These are phyloP conservation scores for Gonapodya prolifera DNA, from an alignment of 192 early-diverging fungal genomes.

Conservation along the genomic window DNA sequence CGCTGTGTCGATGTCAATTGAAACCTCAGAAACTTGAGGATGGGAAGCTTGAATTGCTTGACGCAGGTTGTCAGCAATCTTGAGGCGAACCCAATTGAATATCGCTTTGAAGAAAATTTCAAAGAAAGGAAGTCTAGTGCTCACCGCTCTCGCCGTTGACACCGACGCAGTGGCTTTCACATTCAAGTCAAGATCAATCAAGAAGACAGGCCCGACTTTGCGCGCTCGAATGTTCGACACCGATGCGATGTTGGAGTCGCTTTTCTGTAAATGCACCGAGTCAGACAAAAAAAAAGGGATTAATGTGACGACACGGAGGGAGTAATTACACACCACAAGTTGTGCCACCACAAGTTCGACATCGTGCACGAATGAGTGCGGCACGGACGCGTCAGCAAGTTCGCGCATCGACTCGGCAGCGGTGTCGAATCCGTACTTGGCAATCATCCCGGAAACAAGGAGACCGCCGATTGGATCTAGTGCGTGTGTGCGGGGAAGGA, in stretches of 20 bases:
- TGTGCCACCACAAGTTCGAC: neutral
- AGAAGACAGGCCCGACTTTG: neutral
- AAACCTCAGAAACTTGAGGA: neutral
- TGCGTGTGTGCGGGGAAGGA: neutral
- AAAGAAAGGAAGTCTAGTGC: neutral
- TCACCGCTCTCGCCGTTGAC: neutral
- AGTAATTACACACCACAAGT: neutral
- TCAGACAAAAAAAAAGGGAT: neutral
- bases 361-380: neutral
- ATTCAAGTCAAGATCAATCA: neutral
- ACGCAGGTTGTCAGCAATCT: neutral
- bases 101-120: neutral
- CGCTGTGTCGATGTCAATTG: neutral
- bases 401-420: neutral
- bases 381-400: neutral
- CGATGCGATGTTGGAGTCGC: neutral
- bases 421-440: neutral
- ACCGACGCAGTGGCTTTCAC: neutral
- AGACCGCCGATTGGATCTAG: slow-evolving; percentile 1
- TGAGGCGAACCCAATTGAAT: neutral
- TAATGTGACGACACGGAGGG: neutral
- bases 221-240: neutral
- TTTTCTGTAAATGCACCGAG: neutral
- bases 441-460: slow-evolving; percentile 1
- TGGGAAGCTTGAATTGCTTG: neutral